Evolutionary conservation across 768 basidiomycete genomes (phyloP).

Genomic region (Lactarius hengduanensis): DNA sequence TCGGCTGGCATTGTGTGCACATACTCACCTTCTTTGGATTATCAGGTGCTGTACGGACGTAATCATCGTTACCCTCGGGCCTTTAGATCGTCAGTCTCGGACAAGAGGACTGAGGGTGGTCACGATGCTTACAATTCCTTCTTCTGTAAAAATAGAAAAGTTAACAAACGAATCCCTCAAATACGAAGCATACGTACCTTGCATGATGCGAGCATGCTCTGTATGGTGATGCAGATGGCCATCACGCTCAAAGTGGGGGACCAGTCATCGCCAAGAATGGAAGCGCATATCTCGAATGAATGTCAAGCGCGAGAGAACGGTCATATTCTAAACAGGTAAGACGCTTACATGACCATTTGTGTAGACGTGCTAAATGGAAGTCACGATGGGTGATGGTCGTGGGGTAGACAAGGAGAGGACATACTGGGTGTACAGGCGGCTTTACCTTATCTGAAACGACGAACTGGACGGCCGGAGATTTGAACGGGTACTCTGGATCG

Average conservation of each 20-base stretch:
- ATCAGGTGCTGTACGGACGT: slow-evolving; percentile 72
- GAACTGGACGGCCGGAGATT: slow-evolving; percentile 85
- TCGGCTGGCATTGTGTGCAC: not conserved
- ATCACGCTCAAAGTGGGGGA: slow-evolving; percentile 84
- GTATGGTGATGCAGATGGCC: slow-evolving; percentile 80
- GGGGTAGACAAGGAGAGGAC: slow-evolving; percentile 33
- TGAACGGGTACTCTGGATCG: slow-evolving; percentile 79
- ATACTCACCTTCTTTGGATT: slow-evolving; percentile 79
- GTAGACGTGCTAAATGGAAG: slow-evolving; percentile 65
- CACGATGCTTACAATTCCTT: slow-evolving; percentile 58
- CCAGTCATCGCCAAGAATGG: slow-evolving; percentile 88
- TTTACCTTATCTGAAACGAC: slow-evolving; percentile 61
- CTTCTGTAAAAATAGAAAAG: slow-evolving; percentile 36
- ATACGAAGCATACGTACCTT: slow-evolving; percentile 52
- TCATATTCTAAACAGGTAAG: not conserved
- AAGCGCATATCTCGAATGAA: slow-evolving; percentile 74
- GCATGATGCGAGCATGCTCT: slow-evolving; percentile 92
- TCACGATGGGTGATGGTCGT: slow-evolving; percentile 8
- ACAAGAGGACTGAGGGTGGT: slow-evolving; percentile 3
- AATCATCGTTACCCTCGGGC: slow-evolving; percentile 81
- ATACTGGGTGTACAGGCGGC: slow-evolving; percentile 78
- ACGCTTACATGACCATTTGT: slow-evolving; percentile 77
- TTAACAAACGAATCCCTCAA: not conserved
- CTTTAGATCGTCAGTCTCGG: slow-evolving; percentile 39
- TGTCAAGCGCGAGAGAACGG: slow-evolving; percentile 19